Percentiles rank a stretch among this genome's conserved stretches.
These are phyloP conservation scores for Leishmania gerbilli DNA, from an alignment of 208 protist genomes.

Conservation along the genomic window DNA sequence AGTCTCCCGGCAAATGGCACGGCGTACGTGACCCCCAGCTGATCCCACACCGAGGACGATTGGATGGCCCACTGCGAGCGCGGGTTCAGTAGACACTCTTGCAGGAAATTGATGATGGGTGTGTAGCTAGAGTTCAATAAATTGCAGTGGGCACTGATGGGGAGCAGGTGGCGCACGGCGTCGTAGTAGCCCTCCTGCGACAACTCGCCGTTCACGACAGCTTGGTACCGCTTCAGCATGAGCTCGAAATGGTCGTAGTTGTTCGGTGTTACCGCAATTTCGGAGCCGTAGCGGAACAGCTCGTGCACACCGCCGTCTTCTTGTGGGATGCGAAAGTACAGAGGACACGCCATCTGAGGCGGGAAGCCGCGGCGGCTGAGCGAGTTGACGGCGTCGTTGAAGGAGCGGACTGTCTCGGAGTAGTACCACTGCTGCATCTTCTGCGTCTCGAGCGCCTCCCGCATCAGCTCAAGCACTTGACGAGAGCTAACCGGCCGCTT, in stretches of 20 bases:
- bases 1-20: conserved; percentile 51
- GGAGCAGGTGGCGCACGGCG: conserved; percentile 24
- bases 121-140: conserved; percentile 43
- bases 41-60: conserved; percentile 42
- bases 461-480: conserved; percentile 30
- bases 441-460: conserved; percentile 22
- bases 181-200: conserved; percentile 31
- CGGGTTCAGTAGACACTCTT: conserved; percentile 39
- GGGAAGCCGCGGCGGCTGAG: conserved; percentile 32
- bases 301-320: conserved; percentile 48
- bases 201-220: conserved; percentile 16
- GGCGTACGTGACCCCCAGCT: conserved; percentile 49
- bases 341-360: conserved; percentile 30
- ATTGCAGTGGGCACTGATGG: conserved; percentile 40
- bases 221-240: conserved; percentile 34
- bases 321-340: conserved; percentile 62
- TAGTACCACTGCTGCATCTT: conserved; percentile 38
- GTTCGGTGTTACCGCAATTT: conserved; percentile 48
- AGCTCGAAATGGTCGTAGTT: conserved; percentile 53
- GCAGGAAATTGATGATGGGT: conserved; percentile 44
- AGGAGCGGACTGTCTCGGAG: conserved; percentile 29
- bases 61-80: conserved; percentile 49
- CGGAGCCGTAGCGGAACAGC: conserved; percentile 57
- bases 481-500: conserved; percentile 30
- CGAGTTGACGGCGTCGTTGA: conserved; percentile 27